These are phyloP conservation scores for Colletotrichum plurivorum DNA, from an alignment of 2,329 filamentous ascomycete genomes.

Conservation along the genomic window DNA sequence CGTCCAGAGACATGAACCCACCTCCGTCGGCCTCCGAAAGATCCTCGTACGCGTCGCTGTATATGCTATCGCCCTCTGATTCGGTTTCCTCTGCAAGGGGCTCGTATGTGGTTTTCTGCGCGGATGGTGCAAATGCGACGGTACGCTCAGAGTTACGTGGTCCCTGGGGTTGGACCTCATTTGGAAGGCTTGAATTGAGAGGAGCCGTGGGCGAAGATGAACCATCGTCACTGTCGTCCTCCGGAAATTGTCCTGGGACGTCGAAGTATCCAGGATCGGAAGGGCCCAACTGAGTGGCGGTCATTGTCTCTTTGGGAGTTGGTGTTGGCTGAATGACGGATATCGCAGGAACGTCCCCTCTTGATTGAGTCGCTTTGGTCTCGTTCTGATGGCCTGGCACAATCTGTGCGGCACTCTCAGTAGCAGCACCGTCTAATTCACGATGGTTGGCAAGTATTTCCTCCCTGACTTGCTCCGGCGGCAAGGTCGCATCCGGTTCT, in stretches of 20 bases:
- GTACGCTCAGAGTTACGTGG: neutral
- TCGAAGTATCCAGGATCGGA: constrained; percentile 56
- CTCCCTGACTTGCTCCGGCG: constrained; percentile 21
- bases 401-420: neutral
- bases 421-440: neutral
- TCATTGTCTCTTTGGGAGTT: constrained; percentile 40
- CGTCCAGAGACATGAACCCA: constrained; percentile 81
- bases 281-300: constrained; percentile 32
- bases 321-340: constrained; percentile 62
- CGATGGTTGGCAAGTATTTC: constrained; percentile 28
- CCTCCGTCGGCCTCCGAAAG: constrained; percentile 74
- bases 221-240: constrained; percentile 49
- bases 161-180: neutral
- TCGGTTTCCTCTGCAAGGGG: constrained; percentile 54
- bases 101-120: constrained; percentile 15
- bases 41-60: constrained; percentile 85
- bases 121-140: constrained; percentile 13
- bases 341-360: constrained; percentile 56
- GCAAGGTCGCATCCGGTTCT: constrained; percentile 26
- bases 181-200: neutral
- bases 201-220: constrained; percentile 37
- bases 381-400: neutral
- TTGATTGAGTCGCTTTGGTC: neutral
- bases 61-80: constrained; percentile 70
- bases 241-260: constrained; percentile 73